These are phyloP conservation scores for Marasmius tenuissimus DNA, from an alignment of 1,284 basidiomycete genomes.

Conservation along the genomic window DNA sequence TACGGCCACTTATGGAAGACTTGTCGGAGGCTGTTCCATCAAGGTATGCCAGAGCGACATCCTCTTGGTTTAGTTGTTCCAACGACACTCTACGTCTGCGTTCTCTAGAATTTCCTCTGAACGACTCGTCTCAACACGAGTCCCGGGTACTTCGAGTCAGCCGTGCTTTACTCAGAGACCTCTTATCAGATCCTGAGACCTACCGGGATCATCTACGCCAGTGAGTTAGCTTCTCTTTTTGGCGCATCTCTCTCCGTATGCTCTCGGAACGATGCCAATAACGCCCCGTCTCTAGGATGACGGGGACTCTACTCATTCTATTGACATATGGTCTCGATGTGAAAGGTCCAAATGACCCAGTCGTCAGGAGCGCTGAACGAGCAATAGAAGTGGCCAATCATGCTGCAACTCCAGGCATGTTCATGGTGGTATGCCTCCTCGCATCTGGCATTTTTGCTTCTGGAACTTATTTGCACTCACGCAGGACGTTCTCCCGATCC, in stretches of 20 bases:
- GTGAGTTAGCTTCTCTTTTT: too few relatives aligned
- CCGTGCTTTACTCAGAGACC: too few relatives aligned
- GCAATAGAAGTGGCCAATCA: not conserved
- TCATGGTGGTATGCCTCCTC: not conserved
- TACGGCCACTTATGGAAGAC: not conserved
- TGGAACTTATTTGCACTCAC: too few relatives aligned
- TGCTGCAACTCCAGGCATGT: not conserved
- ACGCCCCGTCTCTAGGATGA: too few relatives aligned
- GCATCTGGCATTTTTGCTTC: too few relatives aligned
- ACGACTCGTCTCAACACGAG: not conserved
- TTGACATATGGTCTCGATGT: not conserved
- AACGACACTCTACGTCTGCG: too few relatives aligned
- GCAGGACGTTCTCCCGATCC: not conserved
- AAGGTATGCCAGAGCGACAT: not conserved
- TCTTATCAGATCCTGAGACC: too few relatives aligned
- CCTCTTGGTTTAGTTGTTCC: not conserved
- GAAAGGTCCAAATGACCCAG: not conserved
- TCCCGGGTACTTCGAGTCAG: too few relatives aligned
- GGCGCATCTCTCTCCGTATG: too few relatives aligned
- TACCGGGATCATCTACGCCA: too few relatives aligned
- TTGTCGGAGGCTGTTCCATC: not conserved
- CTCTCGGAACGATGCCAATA: too few relatives aligned
- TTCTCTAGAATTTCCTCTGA: not conserved
- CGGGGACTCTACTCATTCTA: too few relatives aligned
- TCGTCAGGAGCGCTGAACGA: not conserved